Evolutionary conservation across 192 early-diverging fungal species (phyloP).

Genomic region (Podila clonocystis): DNA sequence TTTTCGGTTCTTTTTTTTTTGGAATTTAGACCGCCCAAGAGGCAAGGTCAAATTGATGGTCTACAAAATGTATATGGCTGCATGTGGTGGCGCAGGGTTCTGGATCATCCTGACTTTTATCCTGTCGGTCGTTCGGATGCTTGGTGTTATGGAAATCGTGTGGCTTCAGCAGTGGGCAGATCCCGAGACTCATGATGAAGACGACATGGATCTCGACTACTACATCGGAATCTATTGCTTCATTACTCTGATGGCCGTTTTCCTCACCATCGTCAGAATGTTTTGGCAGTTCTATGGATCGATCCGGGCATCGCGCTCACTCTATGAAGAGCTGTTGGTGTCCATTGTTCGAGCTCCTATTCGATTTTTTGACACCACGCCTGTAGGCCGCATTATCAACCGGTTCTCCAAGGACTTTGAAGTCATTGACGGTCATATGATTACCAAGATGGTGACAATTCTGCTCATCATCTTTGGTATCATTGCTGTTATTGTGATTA

Average conservation of each 20-base stretch:
- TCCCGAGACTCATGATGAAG: not conserved
- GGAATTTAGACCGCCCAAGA: slow-evolving; percentile 59
- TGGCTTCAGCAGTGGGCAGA: slow-evolving; percentile 72
- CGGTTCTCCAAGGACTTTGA: slow-evolving; percentile 91
- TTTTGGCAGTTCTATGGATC: slow-evolving; percentile 57
- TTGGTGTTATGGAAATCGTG: slow-evolving; percentile 67
- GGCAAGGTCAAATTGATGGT: slow-evolving; percentile 82
- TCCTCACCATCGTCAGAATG: slow-evolving; percentile 54
- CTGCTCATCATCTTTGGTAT: slow-evolving; percentile 58
- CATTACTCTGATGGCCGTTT: slow-evolving; percentile 52
- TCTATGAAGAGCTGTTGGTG: slow-evolving; percentile 68
- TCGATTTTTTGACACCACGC: slow-evolving; percentile 90
- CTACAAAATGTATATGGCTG: slow-evolving; percentile 80
- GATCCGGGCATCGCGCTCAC: slow-evolving; percentile 63
- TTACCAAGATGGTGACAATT: slow-evolving; percentile 62
- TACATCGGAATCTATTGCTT: slow-evolving; percentile 70
- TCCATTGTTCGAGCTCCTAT: slow-evolving; percentile 76
- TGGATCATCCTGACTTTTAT: slow-evolving; percentile 66
- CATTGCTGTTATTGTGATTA: slow-evolving; percentile 61
- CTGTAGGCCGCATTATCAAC: slow-evolving; percentile 89
- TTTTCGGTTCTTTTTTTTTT: slow-evolving; percentile 3
- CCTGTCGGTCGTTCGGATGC: slow-evolving; percentile 52
- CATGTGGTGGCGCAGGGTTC: slow-evolving; percentile 67
- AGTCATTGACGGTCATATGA: slow-evolving; percentile 72
- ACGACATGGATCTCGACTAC: slow-evolving; percentile 48